Evolutionary conservation across 805 yeast genomes (phyloP), one percentile per base, ranked within the genome.

Genomic region (Saitoella complicata): DNA sequence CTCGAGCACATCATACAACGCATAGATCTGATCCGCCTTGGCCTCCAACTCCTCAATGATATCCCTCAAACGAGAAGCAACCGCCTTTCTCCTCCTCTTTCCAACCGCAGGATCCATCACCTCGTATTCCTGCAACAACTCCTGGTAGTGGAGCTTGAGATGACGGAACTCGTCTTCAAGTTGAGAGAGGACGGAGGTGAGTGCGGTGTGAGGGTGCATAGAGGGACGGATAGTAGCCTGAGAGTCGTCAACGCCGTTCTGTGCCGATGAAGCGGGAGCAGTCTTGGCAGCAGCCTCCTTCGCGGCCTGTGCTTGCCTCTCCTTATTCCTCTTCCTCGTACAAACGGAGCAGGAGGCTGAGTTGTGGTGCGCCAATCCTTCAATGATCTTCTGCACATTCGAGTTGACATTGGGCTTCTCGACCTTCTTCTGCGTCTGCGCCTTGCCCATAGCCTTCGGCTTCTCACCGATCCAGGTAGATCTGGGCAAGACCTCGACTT

Each of bases 1-100:
- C 21, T 21, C 21, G 4, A 21, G 21, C 21, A 49, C 49, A 33
- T 52, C 55, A 31, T 51, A 45, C 31, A 52, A 40, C 9, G 55
- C 48, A 38, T 52, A 52, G 6, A 52, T 52, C 38, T 52, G 55
- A 32, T 52, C 55, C 3, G 54, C 49, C 38, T 51, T 52, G 34
- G 7, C 38, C 34, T 51, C 55, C 13, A 52, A 39, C 10, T 34
- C 46, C 31, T 47, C 52, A 5, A 50, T 41, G 5, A 45, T 36
- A 21, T 35, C 41, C 36, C 39, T 46, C 37, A 52, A 10, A 13
- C 40, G 34, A 6, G 6, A 30, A 21, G 45, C 52, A 6, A 52
- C 4, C 9, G 41, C 39, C 44, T 49, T 50, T 21, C 55, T 45
- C 39, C 34, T 34, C 7, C 48, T 46, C 42, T 47, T 51, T 37